Evolutionary conservation across 2,329 filamentous ascomycete genomes (phyloP).

Genomic region (Berkeleyomyces basicola): DNA sequence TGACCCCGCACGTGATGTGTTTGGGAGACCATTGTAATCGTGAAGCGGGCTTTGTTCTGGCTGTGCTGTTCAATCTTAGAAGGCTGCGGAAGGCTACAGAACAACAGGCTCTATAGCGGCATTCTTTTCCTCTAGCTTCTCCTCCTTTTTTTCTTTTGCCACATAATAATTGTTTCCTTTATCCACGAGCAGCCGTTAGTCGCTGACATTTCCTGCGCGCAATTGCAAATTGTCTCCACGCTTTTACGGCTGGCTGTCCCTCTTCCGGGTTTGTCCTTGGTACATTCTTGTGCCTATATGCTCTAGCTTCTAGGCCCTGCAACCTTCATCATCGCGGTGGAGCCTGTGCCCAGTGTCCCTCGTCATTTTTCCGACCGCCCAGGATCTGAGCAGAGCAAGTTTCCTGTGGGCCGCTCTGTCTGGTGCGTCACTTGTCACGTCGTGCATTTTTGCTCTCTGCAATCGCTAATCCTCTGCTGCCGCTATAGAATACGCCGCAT

Average conservation of each 20-base stretch:
- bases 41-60: background rate
- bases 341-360: background rate
- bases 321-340: background rate
- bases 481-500: background rate
- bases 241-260: background rate
- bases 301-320: background rate
- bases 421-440: background rate
- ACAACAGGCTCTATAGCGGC: background rate
- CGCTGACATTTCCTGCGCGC: background rate
- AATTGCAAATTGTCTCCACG: background rate
- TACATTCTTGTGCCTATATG: background rate
- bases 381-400: background rate
- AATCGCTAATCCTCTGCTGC: background rate
- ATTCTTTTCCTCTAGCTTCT: background rate
- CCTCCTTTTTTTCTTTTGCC: background rate
- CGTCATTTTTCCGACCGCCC: background rate
- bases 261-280: background rate
- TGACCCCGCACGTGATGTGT: background rate
- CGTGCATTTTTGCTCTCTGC: background rate
- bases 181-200: background rate
- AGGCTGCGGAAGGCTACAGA: constrained; percentile 4
- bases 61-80: background rate
- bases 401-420: background rate
- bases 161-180: background rate
- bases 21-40: background rate